phyloP scores from a whole-genome alignment of 1,284 basidiomycete species.

The Ganoderma resinaceum region DNA sequence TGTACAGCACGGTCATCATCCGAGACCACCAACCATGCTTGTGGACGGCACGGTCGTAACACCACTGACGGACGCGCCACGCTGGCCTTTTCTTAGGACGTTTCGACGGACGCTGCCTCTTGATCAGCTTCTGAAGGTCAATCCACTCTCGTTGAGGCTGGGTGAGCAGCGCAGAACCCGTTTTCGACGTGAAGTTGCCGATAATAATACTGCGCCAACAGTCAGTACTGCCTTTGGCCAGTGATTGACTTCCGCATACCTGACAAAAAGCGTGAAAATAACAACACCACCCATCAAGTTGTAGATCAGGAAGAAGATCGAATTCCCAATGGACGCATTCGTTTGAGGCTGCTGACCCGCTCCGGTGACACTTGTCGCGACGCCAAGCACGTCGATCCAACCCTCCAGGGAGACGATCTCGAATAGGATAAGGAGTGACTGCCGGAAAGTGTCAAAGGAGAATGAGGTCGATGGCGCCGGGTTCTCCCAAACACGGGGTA shows the following conservation, averaged over 20 bases:
- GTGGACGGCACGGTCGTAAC: slow-evolving; percentile 88
- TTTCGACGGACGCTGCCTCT: slow-evolving; percentile 87
- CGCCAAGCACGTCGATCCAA: slow-evolving; percentile 92
- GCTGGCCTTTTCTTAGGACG: slow-evolving; percentile 71
- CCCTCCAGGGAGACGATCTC: slow-evolving; percentile 97
- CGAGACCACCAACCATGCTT: slow-evolving; percentile 97
- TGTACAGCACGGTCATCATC: slow-evolving; percentile 83
- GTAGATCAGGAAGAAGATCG: slow-evolving; percentile 94
- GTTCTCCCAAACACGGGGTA: slow-evolving; percentile 90
- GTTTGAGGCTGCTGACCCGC: slow-evolving; percentile 70
- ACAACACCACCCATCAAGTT: slow-evolving; percentile 93
- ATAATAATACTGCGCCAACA: slow-evolving; percentile 83
- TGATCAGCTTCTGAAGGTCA: slow-evolving; percentile 90
- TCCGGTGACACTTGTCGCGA: slow-evolving; percentile 85
- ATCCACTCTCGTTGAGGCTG: slow-evolving; percentile 96
- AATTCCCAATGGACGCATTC: slow-evolving; percentile 82
- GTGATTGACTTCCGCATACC: slow-evolving; percentile 53
- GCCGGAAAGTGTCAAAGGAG: slow-evolving; percentile 90
- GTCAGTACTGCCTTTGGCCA: neutral
- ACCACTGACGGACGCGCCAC: slow-evolving; percentile 79
- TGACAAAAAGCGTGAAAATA: slow-evolving; percentile 89
- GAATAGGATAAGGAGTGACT: slow-evolving; percentile 91
- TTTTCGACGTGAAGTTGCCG: slow-evolving; percentile 89
- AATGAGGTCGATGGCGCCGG: slow-evolving; percentile 87
- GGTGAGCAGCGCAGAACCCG: slow-evolving; percentile 85